Evolutionary conservation across 1,284 basidiomycete genomes (phyloP).

Genomic region (Chondrostereum purpureum): DNA sequence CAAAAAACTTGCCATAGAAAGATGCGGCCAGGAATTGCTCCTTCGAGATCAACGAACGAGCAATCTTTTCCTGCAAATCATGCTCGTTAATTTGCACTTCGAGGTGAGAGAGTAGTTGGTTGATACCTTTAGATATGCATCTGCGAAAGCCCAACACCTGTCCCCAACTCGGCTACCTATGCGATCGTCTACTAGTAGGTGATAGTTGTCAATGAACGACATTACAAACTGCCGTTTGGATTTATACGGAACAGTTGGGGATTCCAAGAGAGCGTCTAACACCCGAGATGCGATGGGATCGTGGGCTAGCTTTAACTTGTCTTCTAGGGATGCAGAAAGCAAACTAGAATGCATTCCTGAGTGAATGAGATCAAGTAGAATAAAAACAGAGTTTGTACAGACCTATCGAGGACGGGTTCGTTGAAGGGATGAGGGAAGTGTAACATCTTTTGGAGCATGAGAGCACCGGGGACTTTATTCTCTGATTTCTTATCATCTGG

Average conservation of each 20-base stretch:
- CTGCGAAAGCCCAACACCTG: slow-evolving; percentile 79
- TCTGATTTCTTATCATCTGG: slow-evolving; percentile 27
- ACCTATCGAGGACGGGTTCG: slow-evolving; percentile 66
- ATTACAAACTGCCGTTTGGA: slow-evolving; percentile 68
- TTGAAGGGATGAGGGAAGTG: slow-evolving; percentile 61
- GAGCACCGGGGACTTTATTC: slow-evolving; percentile 78
- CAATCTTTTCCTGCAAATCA: slow-evolving; percentile 80
- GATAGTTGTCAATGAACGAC: slow-evolving; percentile 72
- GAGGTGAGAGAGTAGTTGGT: no score
- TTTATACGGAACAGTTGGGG: slow-evolving; percentile 59
- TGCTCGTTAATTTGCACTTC: no score
- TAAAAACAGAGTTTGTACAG: slow-evolving; percentile 13
- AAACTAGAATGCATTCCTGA: slow-evolving; percentile 40
- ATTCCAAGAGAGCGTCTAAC: slow-evolving; percentile 73
- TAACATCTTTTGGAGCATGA: slow-evolving; percentile 79
- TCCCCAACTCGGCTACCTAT: slow-evolving; percentile 87
- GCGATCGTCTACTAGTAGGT: slow-evolving; percentile 75
- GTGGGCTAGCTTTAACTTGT: slow-evolving; percentile 63
- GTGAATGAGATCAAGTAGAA: slow-evolving; percentile 3
- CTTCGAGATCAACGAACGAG: slow-evolving; percentile 65
- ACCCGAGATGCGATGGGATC: slow-evolving; percentile 75
- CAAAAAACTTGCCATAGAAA: slow-evolving; percentile 83
- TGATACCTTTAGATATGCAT: slow-evolving; percentile 82
- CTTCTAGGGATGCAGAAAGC: slow-evolving; percentile 46
- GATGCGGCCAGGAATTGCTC: slow-evolving; percentile 69